Percentiles rank a stretch among this genome's conserved stretches.
Evolutionary conservation across 805 yeast genomes (phyloP).

Genomic region (Metschnikowia matae): DNA sequence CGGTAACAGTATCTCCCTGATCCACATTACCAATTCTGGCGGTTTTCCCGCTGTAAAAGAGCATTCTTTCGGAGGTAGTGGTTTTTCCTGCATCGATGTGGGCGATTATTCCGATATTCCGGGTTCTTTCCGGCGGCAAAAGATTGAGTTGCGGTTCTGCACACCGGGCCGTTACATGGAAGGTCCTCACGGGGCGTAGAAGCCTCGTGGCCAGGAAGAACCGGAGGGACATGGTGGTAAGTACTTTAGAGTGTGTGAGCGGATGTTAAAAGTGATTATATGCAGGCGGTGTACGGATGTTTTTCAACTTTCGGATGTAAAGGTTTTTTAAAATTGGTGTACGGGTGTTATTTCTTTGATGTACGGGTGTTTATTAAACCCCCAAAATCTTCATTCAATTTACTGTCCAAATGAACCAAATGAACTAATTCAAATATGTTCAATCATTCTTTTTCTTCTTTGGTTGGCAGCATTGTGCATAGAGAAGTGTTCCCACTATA

Average conservation of each 20-base stretch:
- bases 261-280: neutral
- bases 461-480: constrained; percentile 17
- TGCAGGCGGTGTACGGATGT: neutral
- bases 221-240: neutral
- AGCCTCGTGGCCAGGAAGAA: neutral
- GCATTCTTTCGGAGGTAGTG: constrained; percentile 93
- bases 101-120: constrained; percentile 97
- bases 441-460: neutral
- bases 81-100: constrained; percentile 99
- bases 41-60: constrained; percentile 83
- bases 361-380: too few relatives aligned
- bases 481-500: constrained; percentile 52
- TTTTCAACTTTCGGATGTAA: too few relatives aligned
- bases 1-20: constrained; percentile 95
- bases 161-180: neutral
- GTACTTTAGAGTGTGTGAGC: too few relatives aligned
- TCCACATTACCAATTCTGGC: constrained; percentile 87
- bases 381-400: too few relatives aligned
- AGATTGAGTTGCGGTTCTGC: constrained; percentile 21
- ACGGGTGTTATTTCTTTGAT: too few relatives aligned
- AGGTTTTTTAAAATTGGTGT: too few relatives aligned
- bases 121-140: constrained; percentile 36
- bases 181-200: neutral
- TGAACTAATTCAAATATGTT: neutral
- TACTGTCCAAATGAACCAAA: too few relatives aligned